phyloP scores from a whole-genome alignment of 345 rosid species.

The Crucihimalaya himalaica region DNA sequence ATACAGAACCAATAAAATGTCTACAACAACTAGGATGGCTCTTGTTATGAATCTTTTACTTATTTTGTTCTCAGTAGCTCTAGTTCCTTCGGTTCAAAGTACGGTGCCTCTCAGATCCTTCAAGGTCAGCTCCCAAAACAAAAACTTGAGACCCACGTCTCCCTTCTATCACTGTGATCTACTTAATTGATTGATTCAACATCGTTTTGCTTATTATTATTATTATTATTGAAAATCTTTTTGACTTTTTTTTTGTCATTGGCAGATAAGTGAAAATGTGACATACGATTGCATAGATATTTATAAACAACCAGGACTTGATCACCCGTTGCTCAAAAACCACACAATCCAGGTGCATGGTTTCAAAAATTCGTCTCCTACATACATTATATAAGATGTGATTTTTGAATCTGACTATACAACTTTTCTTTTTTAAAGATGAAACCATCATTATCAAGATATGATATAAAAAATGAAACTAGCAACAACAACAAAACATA shows the following conservation, averaged over 20 bases:
- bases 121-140: background rate
- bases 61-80: background rate
- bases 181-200: background rate
- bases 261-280: conserved; percentile 6
- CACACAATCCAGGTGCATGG: conserved; percentile 22
- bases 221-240: background rate
- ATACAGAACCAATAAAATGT: background rate
- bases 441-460: background rate
- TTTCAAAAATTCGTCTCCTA: background rate
- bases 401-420: background rate
- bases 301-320: conserved; percentile 20
- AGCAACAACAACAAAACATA: background rate
- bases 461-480: background rate
- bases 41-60: background rate
- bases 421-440: background rate
- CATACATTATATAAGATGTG: background rate
- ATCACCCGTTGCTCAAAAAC: conserved; percentile 18
- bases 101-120: conserved; percentile 5
- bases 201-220: background rate
- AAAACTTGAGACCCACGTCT: background rate
- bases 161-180: background rate
- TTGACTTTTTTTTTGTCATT: background rate
- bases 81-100: conserved; percentile 2
- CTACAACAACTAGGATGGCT: background rate
- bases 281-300: conserved; percentile 26